Evolutionary conservation across 371 early-diverging fungal genomes (phyloP).

Genomic region (Rhizopus sp.): DNA sequence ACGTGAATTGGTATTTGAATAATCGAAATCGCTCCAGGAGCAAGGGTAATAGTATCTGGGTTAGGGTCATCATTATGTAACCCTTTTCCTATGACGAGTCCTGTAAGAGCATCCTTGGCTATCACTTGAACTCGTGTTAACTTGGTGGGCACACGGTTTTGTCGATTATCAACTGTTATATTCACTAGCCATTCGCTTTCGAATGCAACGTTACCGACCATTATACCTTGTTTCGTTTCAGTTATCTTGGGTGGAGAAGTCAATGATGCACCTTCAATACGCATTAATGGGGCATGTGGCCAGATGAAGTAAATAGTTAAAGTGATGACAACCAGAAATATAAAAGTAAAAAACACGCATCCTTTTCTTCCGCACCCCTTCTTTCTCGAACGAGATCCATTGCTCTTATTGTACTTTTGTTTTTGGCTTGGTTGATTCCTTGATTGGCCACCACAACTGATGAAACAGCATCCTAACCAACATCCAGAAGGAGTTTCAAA

Average conservation of each 20-base stretch:
- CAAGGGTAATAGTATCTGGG: constrained; percentile 22
- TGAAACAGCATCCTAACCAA: constrained; percentile 47
- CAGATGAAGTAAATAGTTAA: constrained; percentile 34
- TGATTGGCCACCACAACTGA: constrained; percentile 31
- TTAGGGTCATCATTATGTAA: constrained; percentile 25
- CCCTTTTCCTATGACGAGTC: constrained; percentile 41
- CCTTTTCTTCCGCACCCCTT: constrained; percentile 31
- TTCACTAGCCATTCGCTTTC: constrained; percentile 51
- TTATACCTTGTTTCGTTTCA: constrained; percentile 37
- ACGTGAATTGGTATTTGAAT: constrained; percentile 34
- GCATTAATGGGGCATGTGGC: constrained; percentile 50
- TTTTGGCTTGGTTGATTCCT: constrained; percentile 9
- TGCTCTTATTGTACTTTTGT: constrained; percentile 18
- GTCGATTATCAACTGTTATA: constrained; percentile 43
- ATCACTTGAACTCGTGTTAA: constrained; percentile 30
- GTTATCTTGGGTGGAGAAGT: constrained; percentile 34
- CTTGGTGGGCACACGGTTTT: constrained; percentile 42
- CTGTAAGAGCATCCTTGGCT: constrained; percentile 45
- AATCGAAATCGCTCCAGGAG: constrained; percentile 35
- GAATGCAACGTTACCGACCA: constrained; percentile 47
- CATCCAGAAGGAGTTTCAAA: constrained; percentile 17
- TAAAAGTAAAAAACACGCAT: constrained; percentile 41
- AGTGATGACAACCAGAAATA: constrained; percentile 26
- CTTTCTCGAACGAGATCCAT: constrained; percentile 5
- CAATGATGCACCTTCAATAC: constrained; percentile 48